These are phyloP conservation scores for Pogostemon cablin DNA, from an alignment of 257 asterid genomes.

Conservation along the genomic window DNA sequence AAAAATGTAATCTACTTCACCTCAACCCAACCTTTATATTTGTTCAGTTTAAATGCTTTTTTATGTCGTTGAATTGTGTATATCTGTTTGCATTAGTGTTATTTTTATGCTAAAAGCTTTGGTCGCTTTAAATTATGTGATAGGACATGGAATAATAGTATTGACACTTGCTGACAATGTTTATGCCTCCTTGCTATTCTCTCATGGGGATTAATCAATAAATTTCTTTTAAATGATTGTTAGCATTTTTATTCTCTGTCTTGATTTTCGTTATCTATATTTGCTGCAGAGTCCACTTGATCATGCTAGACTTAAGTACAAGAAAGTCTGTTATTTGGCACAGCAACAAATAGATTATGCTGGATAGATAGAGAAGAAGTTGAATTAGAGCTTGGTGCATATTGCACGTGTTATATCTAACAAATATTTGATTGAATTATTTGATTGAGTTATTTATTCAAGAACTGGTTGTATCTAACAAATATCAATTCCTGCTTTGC, in stretches of 20 bases:
- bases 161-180: not conserved
- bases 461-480: no score
- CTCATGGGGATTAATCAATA: not conserved
- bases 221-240: conserved; percentile 1
- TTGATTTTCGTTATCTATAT: not conserved
- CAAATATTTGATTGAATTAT: no score
- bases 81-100: conserved; percentile 14
- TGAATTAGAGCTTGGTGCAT: not conserved
- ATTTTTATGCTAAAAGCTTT: not conserved
- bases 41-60: not conserved
- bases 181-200: not conserved
- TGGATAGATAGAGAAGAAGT: not conserved
- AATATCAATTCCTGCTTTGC: not conserved
- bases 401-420: no score
- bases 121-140: not conserved
- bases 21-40: conserved; percentile 31
- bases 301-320: not conserved
- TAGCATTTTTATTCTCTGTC: not conserved
- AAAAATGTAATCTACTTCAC: conserved; percentile 58
- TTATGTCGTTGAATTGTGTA: conserved; percentile 9
- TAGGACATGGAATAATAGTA: not conserved
- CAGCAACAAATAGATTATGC: not conserved
- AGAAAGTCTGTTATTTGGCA: not conserved
- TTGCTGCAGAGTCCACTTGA: not conserved
- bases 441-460: no score